phyloP scores from a whole-genome alignment of 495 filamentous ascomycete genomes.

The Evernia prunastri region DNA sequence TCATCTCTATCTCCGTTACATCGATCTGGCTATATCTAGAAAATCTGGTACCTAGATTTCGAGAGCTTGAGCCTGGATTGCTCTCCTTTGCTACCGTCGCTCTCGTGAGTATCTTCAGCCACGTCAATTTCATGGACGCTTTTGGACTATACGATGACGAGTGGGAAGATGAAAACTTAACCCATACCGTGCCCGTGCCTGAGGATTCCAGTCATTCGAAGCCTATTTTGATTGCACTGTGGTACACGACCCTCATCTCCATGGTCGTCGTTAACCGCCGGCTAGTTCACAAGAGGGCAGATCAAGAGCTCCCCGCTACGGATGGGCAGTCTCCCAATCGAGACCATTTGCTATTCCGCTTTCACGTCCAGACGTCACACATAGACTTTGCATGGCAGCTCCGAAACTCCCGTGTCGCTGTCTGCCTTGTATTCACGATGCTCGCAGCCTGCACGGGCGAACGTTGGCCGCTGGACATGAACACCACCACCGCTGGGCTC shows the following conservation, averaged over 20 bases:
- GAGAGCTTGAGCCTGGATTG: not conserved
- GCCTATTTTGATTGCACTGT: not conserved
- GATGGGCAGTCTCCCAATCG: not conserved
- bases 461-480: conserved; percentile 4
- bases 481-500: not conserved
- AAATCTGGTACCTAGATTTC: not conserved
- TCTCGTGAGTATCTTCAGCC: not conserved
- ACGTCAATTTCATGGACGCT: not conserved
- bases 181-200: not conserved
- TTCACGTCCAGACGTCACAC: not conserved
- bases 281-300: not conserved
- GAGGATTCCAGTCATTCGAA: not conserved
- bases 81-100: not conserved
- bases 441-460: not conserved
- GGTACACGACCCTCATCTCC: not conserved
- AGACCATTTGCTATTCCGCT: not conserved
- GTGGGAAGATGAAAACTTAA: not conserved
- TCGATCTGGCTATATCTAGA: not conserved
- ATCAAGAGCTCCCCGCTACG: not conserved
- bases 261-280: conserved; percentile 1
- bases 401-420: not conserved
- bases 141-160: conserved; percentile 2
- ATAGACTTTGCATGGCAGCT: not conserved
- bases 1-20: not conserved
- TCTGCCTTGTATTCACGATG: not conserved